Conservation (phyloP, 345 rosid genomes). For the Hevea brasiliensis region DNA sequence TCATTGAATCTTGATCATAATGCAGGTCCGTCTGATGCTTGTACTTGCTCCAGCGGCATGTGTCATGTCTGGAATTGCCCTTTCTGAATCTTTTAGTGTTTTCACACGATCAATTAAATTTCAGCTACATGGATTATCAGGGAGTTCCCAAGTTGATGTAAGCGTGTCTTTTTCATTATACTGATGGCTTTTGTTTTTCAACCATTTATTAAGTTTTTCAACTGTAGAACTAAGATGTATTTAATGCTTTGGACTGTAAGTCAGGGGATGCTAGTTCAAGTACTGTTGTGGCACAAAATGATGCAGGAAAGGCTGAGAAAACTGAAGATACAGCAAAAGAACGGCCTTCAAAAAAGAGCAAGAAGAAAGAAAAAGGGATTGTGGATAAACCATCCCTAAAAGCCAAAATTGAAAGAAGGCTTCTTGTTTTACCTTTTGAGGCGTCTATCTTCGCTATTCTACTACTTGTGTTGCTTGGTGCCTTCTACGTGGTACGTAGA, state of each 20-base stretch:
- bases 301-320: constrained; percentile 48
- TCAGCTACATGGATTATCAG: constrained; percentile 54
- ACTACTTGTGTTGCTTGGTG: constrained; percentile 82
- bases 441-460: constrained; percentile 74
- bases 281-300: constrained; percentile 37
- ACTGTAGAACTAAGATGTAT: constrained; percentile 20
- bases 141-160: constrained; percentile 55
- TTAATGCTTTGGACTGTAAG: constrained; percentile 48
- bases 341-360: constrained; percentile 59
- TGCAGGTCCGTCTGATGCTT: constrained; percentile 98
- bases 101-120: constrained; percentile 89
- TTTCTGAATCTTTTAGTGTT: constrained; percentile 93
- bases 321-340: constrained; percentile 52
- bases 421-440: constrained; percentile 82
- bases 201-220: constrained; percentile 13
- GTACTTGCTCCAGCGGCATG: constrained; percentile 99
- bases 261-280: constrained; percentile 55
- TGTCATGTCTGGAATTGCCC: constrained; percentile 97
- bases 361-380: constrained; percentile 65
- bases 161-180: constrained; percentile 28
- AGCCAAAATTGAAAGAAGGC: constrained; percentile 59
- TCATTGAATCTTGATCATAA: constrained; percentile 20
- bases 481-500: constrained; percentile 90
- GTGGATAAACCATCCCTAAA: constrained; percentile 48
- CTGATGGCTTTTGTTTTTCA: constrained; percentile 15